Evolutionary conservation across 805 yeast genomes (phyloP).

Genomic region (Barnettozyma salicaria): DNA sequence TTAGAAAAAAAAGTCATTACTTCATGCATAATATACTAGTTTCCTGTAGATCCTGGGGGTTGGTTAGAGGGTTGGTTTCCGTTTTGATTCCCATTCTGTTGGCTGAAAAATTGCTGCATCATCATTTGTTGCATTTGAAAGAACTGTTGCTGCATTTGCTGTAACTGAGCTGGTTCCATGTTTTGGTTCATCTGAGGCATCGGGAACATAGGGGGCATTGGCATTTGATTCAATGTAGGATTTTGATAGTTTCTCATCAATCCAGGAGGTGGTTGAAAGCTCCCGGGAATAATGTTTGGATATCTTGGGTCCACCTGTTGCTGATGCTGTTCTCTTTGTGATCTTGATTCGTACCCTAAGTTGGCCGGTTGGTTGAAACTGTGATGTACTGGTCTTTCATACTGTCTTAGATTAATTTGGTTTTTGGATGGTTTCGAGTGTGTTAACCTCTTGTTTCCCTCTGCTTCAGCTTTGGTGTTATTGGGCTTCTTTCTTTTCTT

Average conservation of each 20-base stretch:
- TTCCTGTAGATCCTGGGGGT: conserved; percentile 26
- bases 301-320: conserved; percentile 9
- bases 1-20: neutral
- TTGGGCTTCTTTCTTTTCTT: conserved; percentile 31
- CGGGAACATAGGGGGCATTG: conserved; percentile 14
- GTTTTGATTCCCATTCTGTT: conserved; percentile 5
- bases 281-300: conserved; percentile 1
- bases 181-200: conserved; percentile 29
- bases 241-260: conserved; percentile 7
- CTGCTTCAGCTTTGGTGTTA: conserved; percentile 1
- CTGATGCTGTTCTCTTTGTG: conserved; percentile 21
- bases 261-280: conserved; percentile 14
- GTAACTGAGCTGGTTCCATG: conserved; percentile 21
- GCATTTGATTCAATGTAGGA: conserved; percentile 8
- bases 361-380: neutral
- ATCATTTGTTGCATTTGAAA: conserved; percentile 26
- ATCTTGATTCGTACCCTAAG: conserved; percentile 20
- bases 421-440: conserved; percentile 2
- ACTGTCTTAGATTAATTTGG: conserved; percentile 1
- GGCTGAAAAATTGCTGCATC: conserved; percentile 23
- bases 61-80: no score
- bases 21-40: neutral
- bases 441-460: neutral
- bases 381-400: neutral
- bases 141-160: conserved; percentile 28